Evolutionary conservation across 306 rosid genomes (phyloP), one percentile per base, ranked within the genome.

Genomic region (Echinosophora koreensis): DNA sequence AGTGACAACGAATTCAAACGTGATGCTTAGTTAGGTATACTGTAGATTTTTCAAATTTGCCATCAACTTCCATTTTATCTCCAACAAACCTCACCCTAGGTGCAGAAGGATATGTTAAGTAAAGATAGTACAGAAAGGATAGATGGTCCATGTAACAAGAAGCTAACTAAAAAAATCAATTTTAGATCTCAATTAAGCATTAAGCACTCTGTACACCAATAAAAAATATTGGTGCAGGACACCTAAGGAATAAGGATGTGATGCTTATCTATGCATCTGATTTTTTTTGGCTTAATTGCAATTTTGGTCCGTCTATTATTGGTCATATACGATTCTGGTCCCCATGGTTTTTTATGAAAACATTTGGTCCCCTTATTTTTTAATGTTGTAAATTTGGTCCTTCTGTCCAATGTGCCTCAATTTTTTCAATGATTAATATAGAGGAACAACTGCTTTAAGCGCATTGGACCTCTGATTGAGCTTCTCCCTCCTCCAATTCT

Each of bases 41-140:
- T 14, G 35, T 15, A 38, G 51, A 51, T 3, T 4, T 69, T 32
- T 15, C 12, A 2, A 30, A 14, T 11, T 8, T 32, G 6, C 27
- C 57, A 10, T 11, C 38, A 5, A 55, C 42, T 13, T 52, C 62
- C 9, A 16, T 51, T 34, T 69, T 69, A 28, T 28, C 28, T 49
- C 18, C 42, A 14, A 47, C 42, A 42, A 47, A 68, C 13, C 12
- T 22, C 35, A 28, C 15, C 57, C 42, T 42, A 57, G 22, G 79
- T 66, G 27, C n/a, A 57, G 63, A 27, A 30, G 41, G 35, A 47
- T 47, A 46, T 60, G 57, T 13, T 28, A 12, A 66, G 38, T 66
- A 46, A 28, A 18, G 38, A 47, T 28, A 44, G 18, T 12, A 66
- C 15, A 22, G 12, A 18, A 42, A 66, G 11, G 18, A 37, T 5